Base-by-base conservation (phyloP, 176 grass and related monocot genomes). In the Avena sativa region DNA sequence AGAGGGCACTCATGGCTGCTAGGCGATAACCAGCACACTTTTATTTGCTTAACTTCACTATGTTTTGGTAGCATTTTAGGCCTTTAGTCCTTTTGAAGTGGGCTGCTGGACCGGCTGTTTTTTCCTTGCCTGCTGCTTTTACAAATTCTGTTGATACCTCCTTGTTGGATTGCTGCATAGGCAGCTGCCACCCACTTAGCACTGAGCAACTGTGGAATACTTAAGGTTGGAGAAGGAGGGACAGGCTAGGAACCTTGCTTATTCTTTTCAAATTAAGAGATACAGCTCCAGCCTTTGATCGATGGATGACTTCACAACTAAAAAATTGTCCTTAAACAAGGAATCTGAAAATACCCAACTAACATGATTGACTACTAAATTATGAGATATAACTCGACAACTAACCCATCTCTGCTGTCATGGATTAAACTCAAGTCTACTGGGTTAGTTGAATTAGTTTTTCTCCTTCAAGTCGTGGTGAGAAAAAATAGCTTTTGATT, bases 401-500 rank as follows among this genome's bases (percentile, higher is more conserved):
- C 9, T 72, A 72, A n/a, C n/a, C n/a, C n/a, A n/a, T n/a, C n/a
- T n/a, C n/a, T n/a, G n/a, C n/a, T n/a, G n/a, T n/a, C n/a, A n/a
- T n/a, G n/a, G n/a, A n/a, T n/a, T n/a, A n/a, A n/a, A n/a, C n/a
- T n/a, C n/a, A n/a, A n/a, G n/a, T n/a, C n/a, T n/a, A n/a, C n/a
- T n/a, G n/a, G n/a, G n/a, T n/a, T n/a, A n/a, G n/a, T 44, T 72
- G 16, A 80, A 9, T 52, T 59, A 75, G 21, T 57, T 78, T 56
- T 55, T 59, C 25, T 79, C 28, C 56, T 73, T 84, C 13, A 71
- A 59, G 30, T 23, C 17, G 23, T 73, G 58, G 34, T 64, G 46
- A 51, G 78, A 68, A 63, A 83, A 28, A 32, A 4, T 61, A 80
- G 16, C 30, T 57, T 85, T 64, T 55, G 13, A 56, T 73, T 63